These are phyloP conservation scores for Cantharellus anzutake DNA, from an alignment of 768 basidiomycete species.

Conservation along the genomic window DNA sequence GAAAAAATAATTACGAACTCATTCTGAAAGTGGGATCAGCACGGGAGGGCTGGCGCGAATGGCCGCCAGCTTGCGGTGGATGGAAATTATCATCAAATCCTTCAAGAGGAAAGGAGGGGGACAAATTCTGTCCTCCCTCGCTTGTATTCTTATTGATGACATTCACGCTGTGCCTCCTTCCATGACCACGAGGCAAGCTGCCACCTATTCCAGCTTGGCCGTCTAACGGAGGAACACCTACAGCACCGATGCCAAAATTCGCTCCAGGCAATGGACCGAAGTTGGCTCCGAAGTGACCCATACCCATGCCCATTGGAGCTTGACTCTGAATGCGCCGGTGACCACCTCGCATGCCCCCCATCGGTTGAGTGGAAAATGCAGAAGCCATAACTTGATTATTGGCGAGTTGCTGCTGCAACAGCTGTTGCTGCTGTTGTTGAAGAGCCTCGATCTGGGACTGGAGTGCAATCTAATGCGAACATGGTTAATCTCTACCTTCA, in stretches of 20 bases:
- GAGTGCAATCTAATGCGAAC: slow-evolving; percentile 45
- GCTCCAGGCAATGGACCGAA: slow-evolving; percentile 7
- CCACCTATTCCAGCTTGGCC: slow-evolving; percentile 37
- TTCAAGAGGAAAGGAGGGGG: slow-evolving; percentile 19
- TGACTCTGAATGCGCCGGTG: slow-evolving; percentile 74
- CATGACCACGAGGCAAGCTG: slow-evolving; percentile 51
- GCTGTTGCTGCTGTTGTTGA: slow-evolving; percentile 76
- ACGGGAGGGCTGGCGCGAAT: slow-evolving; percentile 56
- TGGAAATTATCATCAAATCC: slow-evolving; percentile 66
- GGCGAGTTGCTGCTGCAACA: slow-evolving; percentile 79
- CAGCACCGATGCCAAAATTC: slow-evolving; percentile 12
- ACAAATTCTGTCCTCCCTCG: too few relatives aligned
- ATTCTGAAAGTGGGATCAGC: slow-evolving; percentile 80
- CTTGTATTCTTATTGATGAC: slow-evolving; percentile 55
- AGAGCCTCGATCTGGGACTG: slow-evolving; percentile 82
- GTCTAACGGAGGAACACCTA: slow-evolving; percentile 22
- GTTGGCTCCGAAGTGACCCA: slow-evolving; percentile 1
- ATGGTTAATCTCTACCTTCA: slow-evolving; percentile 4
- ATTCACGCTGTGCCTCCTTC: slow-evolving; percentile 79
- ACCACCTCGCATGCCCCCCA: slow-evolving; percentile 22
- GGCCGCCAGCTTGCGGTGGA: slow-evolving; percentile 38
- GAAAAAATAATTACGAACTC: slow-evolving; percentile 30
- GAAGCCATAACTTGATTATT: slow-evolving; percentile 59
- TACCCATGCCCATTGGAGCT: slow-evolving; percentile 38
- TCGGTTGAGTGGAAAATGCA: slow-evolving; percentile 48